phyloP scores from a whole-genome alignment of 176 grass and related monocot genomes.

The Oryza longistaminata region DNA sequence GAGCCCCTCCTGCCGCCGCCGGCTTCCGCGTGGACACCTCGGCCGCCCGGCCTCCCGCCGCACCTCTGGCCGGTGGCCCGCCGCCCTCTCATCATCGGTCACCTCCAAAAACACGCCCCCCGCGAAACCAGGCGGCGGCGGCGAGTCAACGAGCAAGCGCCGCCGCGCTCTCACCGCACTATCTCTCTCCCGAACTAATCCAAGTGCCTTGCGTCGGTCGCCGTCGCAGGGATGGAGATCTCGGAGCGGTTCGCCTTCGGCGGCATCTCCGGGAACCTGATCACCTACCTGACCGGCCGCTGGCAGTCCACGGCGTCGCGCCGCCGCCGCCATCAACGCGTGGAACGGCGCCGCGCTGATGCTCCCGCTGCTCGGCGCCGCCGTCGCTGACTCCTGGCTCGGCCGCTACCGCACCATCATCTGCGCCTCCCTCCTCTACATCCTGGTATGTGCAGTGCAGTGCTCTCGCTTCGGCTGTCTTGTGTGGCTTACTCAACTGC shows the following conservation, averaged over 20 bases:
- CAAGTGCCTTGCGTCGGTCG: neutral
- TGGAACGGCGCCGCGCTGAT: slow-evolving; percentile 31
- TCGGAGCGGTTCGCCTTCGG: slow-evolving; percentile 35
- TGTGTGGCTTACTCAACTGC: too few relatives aligned
- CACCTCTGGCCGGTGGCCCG: neutral
- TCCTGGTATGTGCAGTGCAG: slow-evolving; percentile 20
- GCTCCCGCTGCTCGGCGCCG: slow-evolving; percentile 44
- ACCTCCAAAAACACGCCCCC: neutral
- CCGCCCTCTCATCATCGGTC: slow-evolving; percentile 61
- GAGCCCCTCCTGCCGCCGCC: slow-evolving; percentile 4
- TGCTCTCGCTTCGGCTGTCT: too few relatives aligned
- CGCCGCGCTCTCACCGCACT: neutral
- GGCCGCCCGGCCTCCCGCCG: slow-evolving; percentile 40
- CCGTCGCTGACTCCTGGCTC: slow-evolving; percentile 46
- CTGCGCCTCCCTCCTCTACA: slow-evolving; percentile 40
- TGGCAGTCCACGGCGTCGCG: slow-evolving; percentile 32
- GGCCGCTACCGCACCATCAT: slow-evolving; percentile 40
- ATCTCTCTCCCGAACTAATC: neutral
- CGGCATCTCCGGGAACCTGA: slow-evolving; percentile 42
- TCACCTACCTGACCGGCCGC: slow-evolving; percentile 46
- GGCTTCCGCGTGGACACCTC: slow-evolving; percentile 48
- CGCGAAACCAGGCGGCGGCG: neutral
- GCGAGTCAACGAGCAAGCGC: slow-evolving; percentile 7
- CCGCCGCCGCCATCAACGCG: slow-evolving; percentile 34
- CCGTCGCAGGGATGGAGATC: slow-evolving; percentile 18